Evolutionary conservation across 2,329 filamentous ascomycete genomes (phyloP).

Genomic region (Mycosphaerella arachidis): DNA sequence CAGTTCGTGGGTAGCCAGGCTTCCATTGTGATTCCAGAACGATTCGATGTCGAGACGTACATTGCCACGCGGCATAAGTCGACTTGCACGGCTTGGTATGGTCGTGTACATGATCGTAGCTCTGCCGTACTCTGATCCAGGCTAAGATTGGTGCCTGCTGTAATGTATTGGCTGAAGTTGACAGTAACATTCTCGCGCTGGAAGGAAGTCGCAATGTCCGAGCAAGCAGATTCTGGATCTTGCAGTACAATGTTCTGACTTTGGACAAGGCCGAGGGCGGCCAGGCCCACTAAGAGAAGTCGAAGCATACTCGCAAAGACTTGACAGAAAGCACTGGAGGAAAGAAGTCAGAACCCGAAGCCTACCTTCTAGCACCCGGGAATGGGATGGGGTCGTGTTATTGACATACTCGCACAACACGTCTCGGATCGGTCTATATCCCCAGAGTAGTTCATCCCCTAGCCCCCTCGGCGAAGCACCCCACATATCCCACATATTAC

Average conservation of each 20-base stretch:
- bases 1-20: constrained; percentile 43
- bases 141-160: constrained; percentile 28
- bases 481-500: no score
- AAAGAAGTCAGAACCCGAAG: background rate
- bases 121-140: constrained; percentile 29
- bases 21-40: constrained; percentile 42
- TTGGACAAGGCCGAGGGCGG: background rate
- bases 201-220: constrained; percentile 18
- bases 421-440: background rate
- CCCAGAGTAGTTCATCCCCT: background rate
- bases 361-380: background rate
- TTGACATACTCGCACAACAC: background rate
- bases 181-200: constrained; percentile 24
- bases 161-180: constrained; percentile 23
- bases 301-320: background rate
- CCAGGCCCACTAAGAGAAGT: background rate
- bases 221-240: constrained; percentile 21
- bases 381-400: background rate
- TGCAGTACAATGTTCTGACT: constrained; percentile 5
- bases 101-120: constrained; percentile 37
- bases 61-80: constrained; percentile 41
- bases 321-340: background rate
- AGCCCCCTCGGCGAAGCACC: no score
- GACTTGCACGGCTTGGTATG: constrained; percentile 30
- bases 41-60: constrained; percentile 37